Evolutionary conservation across 768 basidiomycete species (phyloP).

Genomic region (Trametes sanguinea): DNA sequence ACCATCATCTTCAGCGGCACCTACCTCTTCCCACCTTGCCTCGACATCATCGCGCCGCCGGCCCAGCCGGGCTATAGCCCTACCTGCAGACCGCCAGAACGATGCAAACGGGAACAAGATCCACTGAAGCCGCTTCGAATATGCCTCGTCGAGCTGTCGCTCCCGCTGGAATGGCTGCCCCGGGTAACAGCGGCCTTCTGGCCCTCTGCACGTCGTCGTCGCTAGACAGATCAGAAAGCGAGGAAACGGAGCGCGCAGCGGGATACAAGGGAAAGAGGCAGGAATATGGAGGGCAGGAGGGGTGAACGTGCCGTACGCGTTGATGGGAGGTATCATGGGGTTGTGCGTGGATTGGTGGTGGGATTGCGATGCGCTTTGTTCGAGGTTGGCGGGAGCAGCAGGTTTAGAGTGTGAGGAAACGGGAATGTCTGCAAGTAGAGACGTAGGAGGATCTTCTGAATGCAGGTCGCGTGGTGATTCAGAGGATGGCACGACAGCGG

Average conservation of each 20-base stretch:
- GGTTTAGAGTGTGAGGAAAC: not conserved
- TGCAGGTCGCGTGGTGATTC: constrained; percentile 3
- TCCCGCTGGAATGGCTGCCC: not conserved
- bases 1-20: not conserved
- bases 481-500: not conserved
- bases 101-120: constrained; percentile 31
- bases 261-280: constrained; percentile 1
- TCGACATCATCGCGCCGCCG: no score
- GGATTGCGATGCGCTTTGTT: not conserved
- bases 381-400: not conserved
- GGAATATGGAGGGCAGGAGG: constrained; percentile 22
- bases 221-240: constrained; percentile 19
- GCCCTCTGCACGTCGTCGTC: constrained; percentile 18
- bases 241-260: constrained; percentile 23
- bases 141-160: constrained; percentile 1
- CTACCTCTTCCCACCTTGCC: not conserved
- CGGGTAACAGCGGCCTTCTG: constrained; percentile 43
- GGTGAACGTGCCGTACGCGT: constrained; percentile 53
- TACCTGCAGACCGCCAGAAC: constrained; percentile 11
- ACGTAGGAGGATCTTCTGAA: constrained; percentile 6
- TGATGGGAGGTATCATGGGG: constrained; percentile 48
- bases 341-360: constrained; percentile 18
- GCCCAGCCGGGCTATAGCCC: not conserved
- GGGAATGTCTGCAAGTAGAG: not conserved
- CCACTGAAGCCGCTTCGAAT: constrained; percentile 22